phyloP scores from a whole-genome alignment of 148 eudicot genomes.

The Tetragonia tetragonoides region DNA sequence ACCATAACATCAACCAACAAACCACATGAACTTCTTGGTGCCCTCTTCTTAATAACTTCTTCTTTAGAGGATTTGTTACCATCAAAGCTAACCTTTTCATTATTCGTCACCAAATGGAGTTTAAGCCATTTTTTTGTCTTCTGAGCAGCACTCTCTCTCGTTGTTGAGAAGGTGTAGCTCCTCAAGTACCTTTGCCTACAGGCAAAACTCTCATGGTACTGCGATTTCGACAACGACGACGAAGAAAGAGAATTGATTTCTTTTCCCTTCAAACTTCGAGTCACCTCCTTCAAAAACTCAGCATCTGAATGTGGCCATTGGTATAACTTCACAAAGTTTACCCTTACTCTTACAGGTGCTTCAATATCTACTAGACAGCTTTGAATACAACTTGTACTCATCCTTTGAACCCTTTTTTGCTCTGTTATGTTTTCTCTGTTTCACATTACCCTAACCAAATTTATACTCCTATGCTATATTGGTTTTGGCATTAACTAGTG shows the following conservation, averaged over 20 bases:
- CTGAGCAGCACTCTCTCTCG: not conserved
- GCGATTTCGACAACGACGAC: not conserved
- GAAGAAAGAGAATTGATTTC: not conserved
- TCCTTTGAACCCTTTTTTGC: not conserved
- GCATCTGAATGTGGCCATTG: slow-evolving; percentile 28
- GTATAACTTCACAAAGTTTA: slow-evolving; percentile 1
- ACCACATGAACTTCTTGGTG: not conserved
- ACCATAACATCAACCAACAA: not conserved
- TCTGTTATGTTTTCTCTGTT: not conserved
- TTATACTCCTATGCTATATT: not conserved
- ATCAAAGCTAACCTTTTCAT: not conserved
- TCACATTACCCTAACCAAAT: not conserved
- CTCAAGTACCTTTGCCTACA: slow-evolving; percentile 26
- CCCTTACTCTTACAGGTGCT: not conserved
- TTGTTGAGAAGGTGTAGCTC: slow-evolving; percentile 24
- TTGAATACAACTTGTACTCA: slow-evolving; percentile 13
- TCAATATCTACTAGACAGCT: slow-evolving; percentile 15
- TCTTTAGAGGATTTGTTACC: not conserved
- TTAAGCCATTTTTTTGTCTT: slow-evolving; percentile 18
- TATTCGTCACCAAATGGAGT: not conserved
- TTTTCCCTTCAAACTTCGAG: not conserved
- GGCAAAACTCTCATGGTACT: slow-evolving; percentile 21
- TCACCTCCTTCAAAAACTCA: slow-evolving; percentile 24
- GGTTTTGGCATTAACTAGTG: not conserved
- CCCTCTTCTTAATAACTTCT: not conserved